Evolutionary conservation across 1,139 yeast genomes (phyloP), one percentile per base, ranked within the genome.

Genomic region (Candida sanyaensis): DNA sequence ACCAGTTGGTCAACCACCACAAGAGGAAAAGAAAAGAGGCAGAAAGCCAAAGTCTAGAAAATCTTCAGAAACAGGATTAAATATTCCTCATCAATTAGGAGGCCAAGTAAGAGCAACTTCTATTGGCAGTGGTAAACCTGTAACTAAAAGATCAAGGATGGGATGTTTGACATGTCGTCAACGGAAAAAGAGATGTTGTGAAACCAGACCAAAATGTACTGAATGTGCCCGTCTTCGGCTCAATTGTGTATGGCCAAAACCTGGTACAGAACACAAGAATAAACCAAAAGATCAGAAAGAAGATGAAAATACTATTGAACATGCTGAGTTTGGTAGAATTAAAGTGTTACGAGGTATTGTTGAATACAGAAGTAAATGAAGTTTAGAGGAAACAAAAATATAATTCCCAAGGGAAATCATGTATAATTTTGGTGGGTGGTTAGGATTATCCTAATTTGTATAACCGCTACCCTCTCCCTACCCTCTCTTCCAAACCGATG

Each of bases 301-400:
- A 37, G 78, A 69, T 47, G 82, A 76, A 50, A 75, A 75, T 48
- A 73, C 74, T 51, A 75, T 68, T 27, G 67, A 73, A 40, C 81
- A 83, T 58, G 82, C 80, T 47, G 66, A 75, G 29, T 81, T 75
- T 56, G 88, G 88, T 9, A 76, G 75, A 50, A 82, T 83, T 53
- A 82, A 80, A 62, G 83, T 83, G 9, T 66, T 82, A 37, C 69
- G 88, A 50, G 88, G 88, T 2, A 80, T 83, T 23, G 85, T 83
- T 27, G 83, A 80, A 56, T 71, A 72, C 53, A 64, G 64, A 50
- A 65, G 58, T 41, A 54, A 58, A 26, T 52, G 28, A 36, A 10
- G 26, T 9, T 17, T 8, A 34, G 3, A 34, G 9, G 23, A 17
- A 11, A 34, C 33, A 31, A 12, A 8, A 8, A 8, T 26, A 26